Evolutionary conservation across 140 eudicot species (phyloP), one percentile per base, ranked within the genome.

Genomic region (Erigeron philadelphicus): DNA sequence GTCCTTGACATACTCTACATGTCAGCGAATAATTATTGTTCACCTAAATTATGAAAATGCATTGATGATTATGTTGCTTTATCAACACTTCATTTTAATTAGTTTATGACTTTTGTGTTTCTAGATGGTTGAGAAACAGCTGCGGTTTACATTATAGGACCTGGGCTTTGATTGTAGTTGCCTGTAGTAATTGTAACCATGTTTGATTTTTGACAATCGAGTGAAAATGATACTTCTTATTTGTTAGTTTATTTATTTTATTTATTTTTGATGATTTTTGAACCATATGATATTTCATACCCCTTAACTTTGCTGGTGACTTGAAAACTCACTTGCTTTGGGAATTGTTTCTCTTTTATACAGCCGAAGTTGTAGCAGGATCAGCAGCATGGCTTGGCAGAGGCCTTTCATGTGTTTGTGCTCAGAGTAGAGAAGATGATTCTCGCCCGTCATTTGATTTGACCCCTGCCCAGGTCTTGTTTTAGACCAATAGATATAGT

Each of bases 371-470:
- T 72, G 98, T 85, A 64, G 96, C 95, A 77, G 96, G 98, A 73
- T 93, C 98, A 72, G 88, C 98, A 71, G 96, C 98, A 71, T 93
- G 98, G 98, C 88, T 93, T 72, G 98, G 98, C 42, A 86, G 83
- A 81, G 98, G 98, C 56, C 90, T 93, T 66, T 93, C 98, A 16
- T 93, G 98, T 80, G 98, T 93, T 63, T 93, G 98, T 82, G 98
- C 84, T 83, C 98, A 93, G 68, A 74, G 96, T 78, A 83, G 87
- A 67, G 98, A 93, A 70, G 81, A 86, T 59, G 98, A 93, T 62
- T 67, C 85, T 67, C 92, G 90, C 47, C 88, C 84, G 21, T 93
- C 98, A 46, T 93, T 93, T 81, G 98, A 93, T 72, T 77, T 93
- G 81, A 89, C 96, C 40, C 88, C 96, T 78, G 82, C 80, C 15